These are phyloP conservation scores for Aspergillus hiratsukae DNA, from an alignment of 2,329 filamentous ascomycete genomes.

Conservation along the genomic window DNA sequence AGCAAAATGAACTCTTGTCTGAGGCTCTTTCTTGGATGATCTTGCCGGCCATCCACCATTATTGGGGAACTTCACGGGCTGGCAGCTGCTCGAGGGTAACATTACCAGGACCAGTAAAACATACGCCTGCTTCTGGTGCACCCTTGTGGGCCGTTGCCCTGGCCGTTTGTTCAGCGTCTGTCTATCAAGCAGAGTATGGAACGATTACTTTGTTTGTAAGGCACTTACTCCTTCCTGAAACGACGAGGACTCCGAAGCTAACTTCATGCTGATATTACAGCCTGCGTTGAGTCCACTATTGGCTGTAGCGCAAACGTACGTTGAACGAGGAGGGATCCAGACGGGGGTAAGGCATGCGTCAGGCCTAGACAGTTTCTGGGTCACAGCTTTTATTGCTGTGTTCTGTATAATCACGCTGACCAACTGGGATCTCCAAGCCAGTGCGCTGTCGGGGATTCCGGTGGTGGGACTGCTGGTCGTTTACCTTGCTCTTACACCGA, in stretches of 20 bases:
- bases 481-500: conserved; percentile 21
- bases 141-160: conserved; percentile 7
- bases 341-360: no score
- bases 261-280: conserved; percentile 11
- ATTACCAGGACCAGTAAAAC: neutral
- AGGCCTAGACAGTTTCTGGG: conserved; percentile 8
- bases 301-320: conserved; percentile 19
- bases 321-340: conserved; percentile 8
- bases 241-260: neutral
- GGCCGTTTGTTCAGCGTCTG: neutral
- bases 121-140: neutral
- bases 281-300: conserved; percentile 32
- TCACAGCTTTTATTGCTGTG: conserved; percentile 18
- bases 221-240: neutral
- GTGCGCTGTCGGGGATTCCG: conserved; percentile 25
- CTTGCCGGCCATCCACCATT: neutral
- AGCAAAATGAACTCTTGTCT: conserved; percentile 3
- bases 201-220: conserved; percentile 4
- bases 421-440: conserved; percentile 21
- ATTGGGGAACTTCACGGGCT: neutral
- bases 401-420: conserved; percentile 23
- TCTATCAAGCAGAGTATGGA: conserved; percentile 2
- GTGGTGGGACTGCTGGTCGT: conserved; percentile 23
- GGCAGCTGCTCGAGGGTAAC: neutral
- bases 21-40: conserved; percentile 5